Evolutionary conservation across 129 eudicot species (phyloP).

Genomic region (Flaveria trinervia): DNA sequence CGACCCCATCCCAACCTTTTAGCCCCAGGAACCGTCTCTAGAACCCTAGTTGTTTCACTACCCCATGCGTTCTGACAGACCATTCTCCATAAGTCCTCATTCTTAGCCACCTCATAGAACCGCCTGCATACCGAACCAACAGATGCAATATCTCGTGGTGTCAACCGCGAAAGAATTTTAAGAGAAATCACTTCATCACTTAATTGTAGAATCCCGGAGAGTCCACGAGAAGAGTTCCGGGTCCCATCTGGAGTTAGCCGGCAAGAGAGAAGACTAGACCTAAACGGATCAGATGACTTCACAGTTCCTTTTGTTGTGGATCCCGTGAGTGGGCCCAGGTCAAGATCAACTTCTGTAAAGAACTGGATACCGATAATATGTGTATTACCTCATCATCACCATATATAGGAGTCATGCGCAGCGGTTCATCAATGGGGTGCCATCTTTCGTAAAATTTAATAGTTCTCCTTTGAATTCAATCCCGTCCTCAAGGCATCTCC

Average conservation of each 20-base stretch:
- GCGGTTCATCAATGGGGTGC: conserved; percentile 83
- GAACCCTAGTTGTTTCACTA: conserved; percentile 70
- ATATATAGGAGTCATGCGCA: conserved; percentile 85
- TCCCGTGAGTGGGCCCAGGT: conserved; percentile 85
- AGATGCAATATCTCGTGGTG: conserved; percentile 92
- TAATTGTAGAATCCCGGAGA: conserved; percentile 70
- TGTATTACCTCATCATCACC: conserved; percentile 85
- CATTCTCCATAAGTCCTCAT: conserved; percentile 88
- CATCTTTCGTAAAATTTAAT: conserved; percentile 84
- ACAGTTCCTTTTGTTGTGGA: conserved; percentile 49
- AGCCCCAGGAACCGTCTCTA: conserved; percentile 85
- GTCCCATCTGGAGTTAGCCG: conserved; percentile 42
- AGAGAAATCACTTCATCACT: conserved; percentile 83
- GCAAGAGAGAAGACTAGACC: conserved; percentile 56
- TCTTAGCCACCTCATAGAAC: conserved; percentile 64
- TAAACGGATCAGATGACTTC: conserved; percentile 50
- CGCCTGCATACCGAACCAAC: conserved; percentile 74
- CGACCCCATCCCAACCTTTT: conserved; percentile 93
- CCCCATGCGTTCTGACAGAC: conserved; percentile 98
- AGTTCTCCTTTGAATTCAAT: conserved; percentile 89
- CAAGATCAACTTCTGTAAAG: conserved; percentile 73
- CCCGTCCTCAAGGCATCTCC: conserved; percentile 83
- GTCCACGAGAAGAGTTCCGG: conserved; percentile 48
- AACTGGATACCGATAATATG: conserved; percentile 85
- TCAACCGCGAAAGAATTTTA: conserved; percentile 67